Evolutionary conservation across 495 filamentous ascomycete species (phyloP).

Genomic region (Aspergillus ellipticus): DNA sequence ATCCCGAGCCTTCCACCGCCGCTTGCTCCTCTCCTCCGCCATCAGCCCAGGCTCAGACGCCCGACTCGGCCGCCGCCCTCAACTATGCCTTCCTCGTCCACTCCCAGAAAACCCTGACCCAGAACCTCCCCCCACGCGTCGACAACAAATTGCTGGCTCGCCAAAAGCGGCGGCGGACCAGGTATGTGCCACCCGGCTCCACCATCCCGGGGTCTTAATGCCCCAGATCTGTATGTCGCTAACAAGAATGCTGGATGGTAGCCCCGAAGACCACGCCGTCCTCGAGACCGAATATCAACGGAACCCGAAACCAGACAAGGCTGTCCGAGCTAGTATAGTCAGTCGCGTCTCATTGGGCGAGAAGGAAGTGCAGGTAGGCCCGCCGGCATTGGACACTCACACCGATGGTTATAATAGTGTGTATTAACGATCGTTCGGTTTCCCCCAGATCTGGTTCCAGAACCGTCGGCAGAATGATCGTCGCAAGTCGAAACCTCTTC

Average conservation of each 20-base stretch:
- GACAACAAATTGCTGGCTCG: slow-evolving; percentile 66
- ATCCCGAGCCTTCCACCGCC: slow-evolving; percentile 32
- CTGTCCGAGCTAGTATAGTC: slow-evolving; percentile 77
- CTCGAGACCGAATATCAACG: slow-evolving; percentile 83
- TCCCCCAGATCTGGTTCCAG: slow-evolving; percentile 93
- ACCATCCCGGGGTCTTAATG: background rate
- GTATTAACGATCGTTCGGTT: slow-evolving; percentile 13
- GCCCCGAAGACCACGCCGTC: slow-evolving; percentile 83
- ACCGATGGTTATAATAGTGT: background rate
- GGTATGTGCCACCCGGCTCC: slow-evolving; percentile 44
- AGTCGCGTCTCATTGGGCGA: slow-evolving; percentile 84
- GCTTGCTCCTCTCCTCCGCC: slow-evolving; percentile 33
- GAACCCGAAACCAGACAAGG: slow-evolving; percentile 92
- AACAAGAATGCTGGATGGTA: slow-evolving; percentile 27
- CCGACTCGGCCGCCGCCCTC: slow-evolving; percentile 35
- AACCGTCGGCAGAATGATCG: slow-evolving; percentile 93
- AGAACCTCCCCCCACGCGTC: slow-evolving; percentile 59
- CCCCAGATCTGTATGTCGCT: background rate
- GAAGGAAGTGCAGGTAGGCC: slow-evolving; percentile 92
- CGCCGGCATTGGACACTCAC: background rate
- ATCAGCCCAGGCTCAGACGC: slow-evolving; percentile 31
- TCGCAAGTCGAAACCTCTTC: slow-evolving; percentile 81
- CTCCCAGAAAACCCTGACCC: slow-evolving; percentile 60
- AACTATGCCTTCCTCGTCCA: slow-evolving; percentile 66
- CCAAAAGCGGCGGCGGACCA: slow-evolving; percentile 68